These are phyloP conservation scores for Kodamaea arcana DNA, from an alignment of 1,139 yeast species.

Conservation along the genomic window DNA sequence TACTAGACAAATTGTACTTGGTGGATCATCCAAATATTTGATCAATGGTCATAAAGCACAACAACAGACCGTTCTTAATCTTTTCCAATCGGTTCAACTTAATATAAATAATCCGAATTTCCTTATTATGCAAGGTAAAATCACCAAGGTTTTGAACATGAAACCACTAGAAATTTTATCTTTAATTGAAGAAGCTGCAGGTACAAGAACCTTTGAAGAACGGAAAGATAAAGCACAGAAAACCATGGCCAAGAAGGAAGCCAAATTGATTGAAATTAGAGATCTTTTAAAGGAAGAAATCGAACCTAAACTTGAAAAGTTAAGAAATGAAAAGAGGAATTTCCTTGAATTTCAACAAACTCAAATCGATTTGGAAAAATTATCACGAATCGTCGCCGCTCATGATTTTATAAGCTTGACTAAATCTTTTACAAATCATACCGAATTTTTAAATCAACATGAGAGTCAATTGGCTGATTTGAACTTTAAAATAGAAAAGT, in stretches of 20 bases:
- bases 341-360: slow-evolving; percentile 85
- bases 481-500: slow-evolving; percentile 37
- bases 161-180: slow-evolving; percentile 86
- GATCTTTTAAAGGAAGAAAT: slow-evolving; percentile 77
- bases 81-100: slow-evolving; percentile 91
- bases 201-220: slow-evolving; percentile 93
- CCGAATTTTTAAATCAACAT: slow-evolving; percentile 33
- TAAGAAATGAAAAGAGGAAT: slow-evolving; percentile 75
- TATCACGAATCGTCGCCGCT: slow-evolving; percentile 71
- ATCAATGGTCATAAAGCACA: slow-evolving; percentile 97
- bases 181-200: slow-evolving; percentile 96
- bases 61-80: slow-evolving; percentile 84
- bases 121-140: slow-evolving; percentile 97
- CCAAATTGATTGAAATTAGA: slow-evolving; percentile 75
- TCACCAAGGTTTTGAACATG: slow-evolving; percentile 96
- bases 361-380: slow-evolving; percentile 74
- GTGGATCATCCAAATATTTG: slow-evolving; percentile 88
- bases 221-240: slow-evolving; percentile 88
- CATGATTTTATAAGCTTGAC: slow-evolving; percentile 58
- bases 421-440: slow-evolving; percentile 37
- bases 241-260: slow-evolving; percentile 87
- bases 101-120: slow-evolving; percentile 96
- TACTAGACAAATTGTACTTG: slow-evolving; percentile 85
- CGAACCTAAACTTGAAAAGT: slow-evolving; percentile 83
- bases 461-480: slow-evolving; percentile 33